A percentile compares a stretch with the other conserved stretches of the same genome.
Evolutionary conservation across 352 stramenopile genomes (phyloP).

Genomic region (Phytophthora lateralis): DNA sequence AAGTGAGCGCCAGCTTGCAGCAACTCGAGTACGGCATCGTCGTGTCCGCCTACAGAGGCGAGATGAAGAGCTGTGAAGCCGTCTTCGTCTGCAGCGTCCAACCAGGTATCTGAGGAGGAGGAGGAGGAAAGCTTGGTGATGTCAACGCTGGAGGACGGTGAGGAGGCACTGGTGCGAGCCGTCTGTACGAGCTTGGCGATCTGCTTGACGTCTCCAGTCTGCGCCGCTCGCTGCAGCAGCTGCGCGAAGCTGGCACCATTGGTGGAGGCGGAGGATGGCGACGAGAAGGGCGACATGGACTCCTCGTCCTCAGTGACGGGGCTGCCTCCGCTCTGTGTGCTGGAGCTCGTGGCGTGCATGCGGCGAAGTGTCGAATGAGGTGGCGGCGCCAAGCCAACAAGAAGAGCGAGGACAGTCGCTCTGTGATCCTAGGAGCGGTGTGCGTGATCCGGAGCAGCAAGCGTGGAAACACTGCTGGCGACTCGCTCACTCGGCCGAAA

Average conservation of each 20-base stretch:
- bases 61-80: constrained; percentile 70
- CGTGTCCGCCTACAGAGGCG: constrained; percentile 56
- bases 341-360: constrained; percentile 46
- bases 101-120: constrained; percentile 28
- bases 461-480: constrained; percentile 16
- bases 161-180: constrained; percentile 25
- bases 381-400: neutral
- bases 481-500: constrained; percentile 17
- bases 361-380: constrained; percentile 24
- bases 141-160: constrained; percentile 29
- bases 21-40: constrained; percentile 48
- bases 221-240: constrained; percentile 49
- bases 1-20: constrained; percentile 47
- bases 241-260: constrained; percentile 33
- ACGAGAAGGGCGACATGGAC: constrained; percentile 45
- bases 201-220: constrained; percentile 51
- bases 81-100: constrained; percentile 51
- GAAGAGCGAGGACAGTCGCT: neutral
- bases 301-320: constrained; percentile 62
- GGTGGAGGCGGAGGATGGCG: constrained; percentile 34
- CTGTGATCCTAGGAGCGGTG: neutral
- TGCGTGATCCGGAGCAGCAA: constrained; percentile 1
- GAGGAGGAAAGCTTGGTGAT: constrained; percentile 25
- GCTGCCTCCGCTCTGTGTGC: constrained; percentile 59
- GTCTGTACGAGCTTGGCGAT: constrained; percentile 55